Conservation (phyloP, 768 basidiomycete species). For the Russula vinacea region DNA sequence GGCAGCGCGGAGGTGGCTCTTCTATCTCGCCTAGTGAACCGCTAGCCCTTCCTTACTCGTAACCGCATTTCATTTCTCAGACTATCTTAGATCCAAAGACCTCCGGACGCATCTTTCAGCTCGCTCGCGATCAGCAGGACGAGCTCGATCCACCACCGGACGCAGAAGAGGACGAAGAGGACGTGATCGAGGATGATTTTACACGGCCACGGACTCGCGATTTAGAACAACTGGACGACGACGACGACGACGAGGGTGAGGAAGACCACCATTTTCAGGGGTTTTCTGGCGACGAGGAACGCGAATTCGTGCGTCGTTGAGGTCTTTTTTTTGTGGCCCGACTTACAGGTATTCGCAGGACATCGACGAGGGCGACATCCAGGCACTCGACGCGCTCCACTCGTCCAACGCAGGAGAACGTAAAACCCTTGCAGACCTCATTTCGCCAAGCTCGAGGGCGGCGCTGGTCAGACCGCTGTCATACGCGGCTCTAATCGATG, state of each 20-base stretch:
- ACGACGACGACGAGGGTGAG: constrained; percentile 58
- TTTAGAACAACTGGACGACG: constrained; percentile 43
- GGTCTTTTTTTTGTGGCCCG: neutral
- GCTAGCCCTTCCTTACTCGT: neutral
- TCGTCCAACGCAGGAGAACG: constrained; percentile 74
- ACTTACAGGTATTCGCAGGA: constrained; percentile 45
- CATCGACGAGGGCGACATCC: constrained; percentile 88
- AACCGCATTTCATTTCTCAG: constrained; percentile 39
- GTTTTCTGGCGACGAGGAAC: constrained; percentile 41
- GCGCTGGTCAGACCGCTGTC: constrained; percentile 48
- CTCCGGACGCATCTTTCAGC: constrained; percentile 83
- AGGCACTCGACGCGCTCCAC: constrained; percentile 76
- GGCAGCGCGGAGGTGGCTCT: constrained; percentile 37
- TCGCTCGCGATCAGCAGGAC: constrained; percentile 90
- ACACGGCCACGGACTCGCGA: constrained; percentile 32
- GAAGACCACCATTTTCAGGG: constrained; percentile 50
- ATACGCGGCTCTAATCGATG: constrained; percentile 64
- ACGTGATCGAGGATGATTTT: constrained; percentile 34
- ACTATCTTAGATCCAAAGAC: constrained; percentile 73
- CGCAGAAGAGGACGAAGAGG: constrained; percentile 36
- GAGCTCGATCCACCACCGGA: constrained; percentile 56
- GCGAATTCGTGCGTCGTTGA: constrained; percentile 48
- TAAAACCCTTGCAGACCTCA: constrained; percentile 92
- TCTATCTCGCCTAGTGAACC: neutral
- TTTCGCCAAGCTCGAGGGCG: constrained; percentile 83